Evolutionary conservation across 2,329 filamentous ascomycete species (phyloP).

Genomic region (Diaporthe vaccinii): DNA sequence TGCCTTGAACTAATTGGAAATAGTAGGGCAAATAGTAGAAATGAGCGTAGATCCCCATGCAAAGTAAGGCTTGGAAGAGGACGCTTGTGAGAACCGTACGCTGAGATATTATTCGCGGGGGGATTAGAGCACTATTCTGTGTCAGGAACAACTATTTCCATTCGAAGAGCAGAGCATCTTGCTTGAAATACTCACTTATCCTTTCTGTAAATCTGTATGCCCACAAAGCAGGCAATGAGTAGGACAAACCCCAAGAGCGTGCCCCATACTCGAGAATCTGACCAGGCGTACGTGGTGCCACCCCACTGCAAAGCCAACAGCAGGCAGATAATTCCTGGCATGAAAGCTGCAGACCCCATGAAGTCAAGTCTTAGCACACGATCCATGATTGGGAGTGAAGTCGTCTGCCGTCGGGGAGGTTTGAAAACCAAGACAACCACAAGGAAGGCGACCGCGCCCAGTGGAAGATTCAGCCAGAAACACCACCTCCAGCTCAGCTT

Average conservation of each 20-base stretch:
- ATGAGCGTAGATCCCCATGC: slow-evolving; percentile 58
- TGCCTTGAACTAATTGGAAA: slow-evolving; percentile 67
- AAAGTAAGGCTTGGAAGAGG: neutral
- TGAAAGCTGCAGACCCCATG: slow-evolving; percentile 49
- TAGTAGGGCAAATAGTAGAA: slow-evolving; percentile 67
- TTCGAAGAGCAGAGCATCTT: no score
- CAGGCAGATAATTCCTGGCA: neutral
- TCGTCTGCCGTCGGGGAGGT: neutral
- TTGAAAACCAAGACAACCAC: neutral
- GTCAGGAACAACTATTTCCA: slow-evolving; percentile 59
- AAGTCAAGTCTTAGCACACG: slow-evolving; percentile 57
- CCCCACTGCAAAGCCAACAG: slow-evolving; percentile 68
- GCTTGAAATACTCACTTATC: slow-evolving; percentile 58
- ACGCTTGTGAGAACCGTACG: slow-evolving; percentile 56
- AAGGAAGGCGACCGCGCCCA: neutral
- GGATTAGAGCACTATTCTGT: slow-evolving; percentile 53
- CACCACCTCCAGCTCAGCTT: neutral
- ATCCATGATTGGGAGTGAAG: neutral
- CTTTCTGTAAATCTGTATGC: slow-evolving; percentile 58
- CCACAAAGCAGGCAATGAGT: slow-evolving; percentile 58
- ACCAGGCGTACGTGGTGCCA: slow-evolving; percentile 65
- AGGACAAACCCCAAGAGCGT: slow-evolving; percentile 57
- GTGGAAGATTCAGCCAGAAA: neutral
- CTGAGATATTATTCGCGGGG: slow-evolving; percentile 58
- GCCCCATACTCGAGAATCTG: slow-evolving; percentile 56